Evolutionary conservation across 1,284 basidiomycete species (phyloP), one percentile per base, ranked within the genome.

Genomic region (Cystobasidium sp.): DNA sequence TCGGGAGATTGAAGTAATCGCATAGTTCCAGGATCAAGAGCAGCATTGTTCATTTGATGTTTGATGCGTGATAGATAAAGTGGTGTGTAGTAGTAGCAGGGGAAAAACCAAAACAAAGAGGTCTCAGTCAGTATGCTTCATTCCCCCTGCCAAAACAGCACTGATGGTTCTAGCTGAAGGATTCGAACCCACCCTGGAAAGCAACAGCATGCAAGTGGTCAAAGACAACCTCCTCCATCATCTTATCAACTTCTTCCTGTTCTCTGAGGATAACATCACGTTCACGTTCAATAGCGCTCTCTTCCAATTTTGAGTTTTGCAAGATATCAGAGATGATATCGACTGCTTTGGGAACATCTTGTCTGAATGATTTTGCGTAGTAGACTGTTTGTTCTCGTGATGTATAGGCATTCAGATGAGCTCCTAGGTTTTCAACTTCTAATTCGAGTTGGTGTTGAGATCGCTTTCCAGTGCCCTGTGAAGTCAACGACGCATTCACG

Each of bases 371-470:
- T 88, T 98, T 98, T 82, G 96, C 96, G 83, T 98, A 98, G 87
- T 98, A 99, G 77, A 98, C 95, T 43, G 97, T 99, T 85, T 99
- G 96, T 85, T 99, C 96, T 78, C 96, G 89, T 55, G 95, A 97
- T 20, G 96, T 99, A 86, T 98, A 99, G 70, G 97, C 96, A 83
- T 99, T 98, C 76, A 99, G 86, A 84, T 98, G 96, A 51, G 96
- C 94, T 79, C 97, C 97, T 76, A 98, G 87, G 86, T 97, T 97
- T 86, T 99, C 96, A 61, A 99, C 96, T 84, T 99, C 95, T 76
- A 98, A 88, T 85, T 99, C 97, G 75, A 99, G 89, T 52, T 88
- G 88, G 80, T 94, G 92, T 84, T 99, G 96, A 59, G 89, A 88
- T 77, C 97, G 91, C 80, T 88, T 88, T 82, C 88, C 88, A 72